Conservation (phyloP, 225 moss, liverwort and hornwort species). For the Rhytidiadelphus loreus region DNA sequence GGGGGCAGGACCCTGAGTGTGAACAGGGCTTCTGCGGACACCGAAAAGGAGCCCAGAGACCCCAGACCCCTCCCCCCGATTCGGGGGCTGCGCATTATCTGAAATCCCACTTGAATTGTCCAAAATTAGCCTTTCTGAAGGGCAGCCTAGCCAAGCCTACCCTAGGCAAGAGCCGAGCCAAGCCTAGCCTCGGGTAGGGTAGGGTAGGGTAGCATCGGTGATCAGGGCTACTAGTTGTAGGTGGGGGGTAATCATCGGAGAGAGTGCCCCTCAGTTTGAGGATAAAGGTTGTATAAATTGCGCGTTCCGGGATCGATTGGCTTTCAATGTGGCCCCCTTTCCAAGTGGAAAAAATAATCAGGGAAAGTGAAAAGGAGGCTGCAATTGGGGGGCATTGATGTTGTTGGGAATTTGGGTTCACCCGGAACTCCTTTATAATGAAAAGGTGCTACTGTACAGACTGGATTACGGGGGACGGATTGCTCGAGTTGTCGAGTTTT, state of each 20-base stretch:
- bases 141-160: background rate
- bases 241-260: background rate
- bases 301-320: background rate
- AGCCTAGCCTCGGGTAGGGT: background rate
- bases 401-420: background rate
- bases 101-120: background rate
- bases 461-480: background rate
- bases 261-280: background rate
- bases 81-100: background rate
- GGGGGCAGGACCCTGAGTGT: background rate
- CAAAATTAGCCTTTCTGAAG: conserved; percentile 1
- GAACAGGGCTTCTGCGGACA: background rate
- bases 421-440: background rate
- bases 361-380: background rate
- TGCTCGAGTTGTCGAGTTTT: background rate
- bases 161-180: too few relatives aligned
- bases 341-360: too few relatives aligned
- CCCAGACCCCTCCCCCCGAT: background rate
- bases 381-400: background rate
- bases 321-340: background rate
- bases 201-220: background rate
- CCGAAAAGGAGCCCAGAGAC: background rate
- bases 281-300: background rate
- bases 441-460: background rate
- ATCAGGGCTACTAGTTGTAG: background rate